Conservation (phyloP, 192 early-diverging fungal genomes). For the Podila epicladia region DNA sequence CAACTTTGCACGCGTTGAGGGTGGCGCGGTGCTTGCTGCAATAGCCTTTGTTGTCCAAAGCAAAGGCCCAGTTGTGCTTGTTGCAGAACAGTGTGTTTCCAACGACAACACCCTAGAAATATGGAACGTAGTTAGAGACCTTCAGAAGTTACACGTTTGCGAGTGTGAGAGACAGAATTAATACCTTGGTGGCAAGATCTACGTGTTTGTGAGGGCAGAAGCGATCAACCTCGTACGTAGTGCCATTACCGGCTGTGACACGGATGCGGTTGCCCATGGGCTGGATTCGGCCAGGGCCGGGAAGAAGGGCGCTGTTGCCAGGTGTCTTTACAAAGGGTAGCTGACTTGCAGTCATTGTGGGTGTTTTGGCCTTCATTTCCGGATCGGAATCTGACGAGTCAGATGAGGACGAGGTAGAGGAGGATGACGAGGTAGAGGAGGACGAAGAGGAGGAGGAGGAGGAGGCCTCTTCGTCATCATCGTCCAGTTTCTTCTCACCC, state of each 20-base stretch:
- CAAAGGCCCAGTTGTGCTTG: constrained; percentile 58
- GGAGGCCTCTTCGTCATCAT: constrained; percentile 15
- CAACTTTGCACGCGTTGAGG: constrained; percentile 57
- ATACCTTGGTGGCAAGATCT: constrained; percentile 54
- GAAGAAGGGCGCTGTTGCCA: constrained; percentile 18
- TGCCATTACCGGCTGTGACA: constrained; percentile 54
- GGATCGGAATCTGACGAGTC: constrained; percentile 32
- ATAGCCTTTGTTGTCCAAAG: constrained; percentile 52
- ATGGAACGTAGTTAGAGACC: not conserved
- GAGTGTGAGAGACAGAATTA: not conserved
- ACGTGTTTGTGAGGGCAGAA: constrained; percentile 63
- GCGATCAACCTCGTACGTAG: constrained; percentile 62
- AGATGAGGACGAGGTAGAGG: constrained; percentile 17
- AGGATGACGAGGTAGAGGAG: constrained; percentile 24
- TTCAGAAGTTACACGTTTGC: not conserved
- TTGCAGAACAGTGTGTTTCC: constrained; percentile 60
- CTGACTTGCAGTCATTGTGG: constrained; percentile 5
- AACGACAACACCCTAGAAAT: constrained; percentile 57
- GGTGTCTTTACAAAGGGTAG: constrained; percentile 20
- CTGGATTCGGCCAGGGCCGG: constrained; percentile 35
- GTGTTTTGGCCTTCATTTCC: constrained; percentile 15
- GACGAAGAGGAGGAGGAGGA: constrained; percentile 19
- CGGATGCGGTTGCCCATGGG: constrained; percentile 55
- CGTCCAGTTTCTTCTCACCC: constrained; percentile 1
- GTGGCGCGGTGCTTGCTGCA: constrained; percentile 46